Evolutionary conservation across 2,329 filamentous ascomycete genomes (phyloP).

Genomic region (Zopfia rhizophila): DNA sequence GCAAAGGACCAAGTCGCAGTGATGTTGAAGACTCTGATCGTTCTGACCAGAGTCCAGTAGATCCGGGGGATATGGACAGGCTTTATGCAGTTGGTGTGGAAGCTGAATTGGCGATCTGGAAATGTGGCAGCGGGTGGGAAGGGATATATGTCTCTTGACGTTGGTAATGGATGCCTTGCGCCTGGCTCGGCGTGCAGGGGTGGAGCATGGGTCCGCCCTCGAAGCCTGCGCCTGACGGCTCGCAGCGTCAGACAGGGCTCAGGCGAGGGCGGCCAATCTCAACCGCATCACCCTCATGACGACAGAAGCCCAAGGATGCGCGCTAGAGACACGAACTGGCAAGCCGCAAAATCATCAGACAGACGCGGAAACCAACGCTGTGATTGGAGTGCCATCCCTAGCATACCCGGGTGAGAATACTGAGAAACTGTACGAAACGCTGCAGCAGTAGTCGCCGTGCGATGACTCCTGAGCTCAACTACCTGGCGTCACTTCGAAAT

Average conservation of each 20-base stretch:
- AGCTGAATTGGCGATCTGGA: slow-evolving; percentile 22
- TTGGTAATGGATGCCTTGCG: slow-evolving; percentile 34
- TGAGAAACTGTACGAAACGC: too few relatives aligned
- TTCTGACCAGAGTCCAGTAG: slow-evolving; percentile 17
- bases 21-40: slow-evolving; percentile 26
- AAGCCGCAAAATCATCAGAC: slow-evolving; percentile 36
- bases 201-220: slow-evolving; percentile 15
- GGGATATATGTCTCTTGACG: slow-evolving; percentile 42
- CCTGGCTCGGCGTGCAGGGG: slow-evolving; percentile 29
- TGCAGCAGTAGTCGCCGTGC: too few relatives aligned
- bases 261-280: slow-evolving; percentile 45
- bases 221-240: slow-evolving; percentile 21
- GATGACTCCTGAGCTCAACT: slow-evolving; percentile 1
- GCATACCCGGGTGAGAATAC: too few relatives aligned
- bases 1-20: slow-evolving; percentile 29
- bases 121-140: slow-evolving; percentile 35
- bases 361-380: slow-evolving; percentile 22
- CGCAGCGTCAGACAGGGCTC: slow-evolving; percentile 25
- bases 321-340: slow-evolving; percentile 20
- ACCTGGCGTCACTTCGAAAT: neutral
- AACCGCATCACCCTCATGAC: neutral
- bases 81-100: slow-evolving; percentile 22
- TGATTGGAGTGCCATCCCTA: slow-evolving; percentile 25
- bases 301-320: slow-evolving; percentile 13
- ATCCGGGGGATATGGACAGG: slow-evolving; percentile 11